Percentiles rank a stretch among this genome's conserved stretches.
phyloP scores from a whole-genome alignment of 1,284 basidiomycete genomes.

The Ceratobasidium sp. region DNA sequence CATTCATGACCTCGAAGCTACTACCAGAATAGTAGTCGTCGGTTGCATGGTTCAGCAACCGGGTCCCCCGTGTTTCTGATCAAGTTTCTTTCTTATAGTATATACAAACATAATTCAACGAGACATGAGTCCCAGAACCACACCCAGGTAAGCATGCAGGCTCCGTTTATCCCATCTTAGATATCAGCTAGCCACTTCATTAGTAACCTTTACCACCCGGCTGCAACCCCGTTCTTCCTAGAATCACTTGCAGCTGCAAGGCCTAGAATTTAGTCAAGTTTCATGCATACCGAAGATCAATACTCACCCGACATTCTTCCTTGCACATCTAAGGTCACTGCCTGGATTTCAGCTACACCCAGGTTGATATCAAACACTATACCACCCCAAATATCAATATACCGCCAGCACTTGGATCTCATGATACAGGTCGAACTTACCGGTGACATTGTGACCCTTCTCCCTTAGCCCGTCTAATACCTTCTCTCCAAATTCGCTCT shows the following conservation, averaged over 20 bases:
- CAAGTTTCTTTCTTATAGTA: too few relatives aligned
- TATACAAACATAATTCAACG: too few relatives aligned
- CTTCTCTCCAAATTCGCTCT: slow-evolving; percentile 69
- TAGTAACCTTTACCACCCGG: slow-evolving; percentile 70
- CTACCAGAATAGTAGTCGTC: too few relatives aligned
- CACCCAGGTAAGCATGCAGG: too few relatives aligned
- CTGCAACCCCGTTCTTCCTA: slow-evolving; percentile 85
- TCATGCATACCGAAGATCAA: background rate
- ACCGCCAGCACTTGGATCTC: background rate
- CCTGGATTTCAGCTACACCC: slow-evolving; percentile 79
- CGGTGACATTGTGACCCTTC: slow-evolving; percentile 80
- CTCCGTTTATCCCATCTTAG: too few relatives aligned
- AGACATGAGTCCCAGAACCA: too few relatives aligned
- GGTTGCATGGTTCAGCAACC: too few relatives aligned
- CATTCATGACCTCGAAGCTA: too few relatives aligned
- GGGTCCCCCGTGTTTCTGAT: too few relatives aligned
- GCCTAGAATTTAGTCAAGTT: slow-evolving; percentile 30
- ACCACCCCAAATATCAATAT: slow-evolving; percentile 35
- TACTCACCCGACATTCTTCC: slow-evolving; percentile 71
- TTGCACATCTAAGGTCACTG: slow-evolving; percentile 67
- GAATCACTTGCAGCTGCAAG: slow-evolving; percentile 82
- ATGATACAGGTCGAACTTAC: slow-evolving; percentile 59
- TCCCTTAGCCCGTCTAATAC: slow-evolving; percentile 69
- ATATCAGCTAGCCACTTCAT: too few relatives aligned
- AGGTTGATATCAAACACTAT: slow-evolving; percentile 67